Evolutionary conservation across 2,329 filamentous ascomycete genomes (phyloP).

Genomic region (Septoria linicola): DNA sequence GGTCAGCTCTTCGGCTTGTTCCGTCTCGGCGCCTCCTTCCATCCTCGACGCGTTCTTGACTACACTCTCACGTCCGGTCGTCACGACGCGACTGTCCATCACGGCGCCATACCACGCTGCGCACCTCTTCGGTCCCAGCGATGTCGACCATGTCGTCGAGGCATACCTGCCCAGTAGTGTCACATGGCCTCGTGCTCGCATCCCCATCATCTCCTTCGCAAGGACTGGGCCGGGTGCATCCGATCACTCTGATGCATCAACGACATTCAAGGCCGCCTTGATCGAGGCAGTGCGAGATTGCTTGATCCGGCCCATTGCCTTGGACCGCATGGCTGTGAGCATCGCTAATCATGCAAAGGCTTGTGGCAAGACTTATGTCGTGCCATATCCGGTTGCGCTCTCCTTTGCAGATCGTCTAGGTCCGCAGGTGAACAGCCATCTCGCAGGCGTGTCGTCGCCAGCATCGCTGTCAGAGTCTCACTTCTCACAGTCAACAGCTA

Average conservation of each 20-base stretch:
- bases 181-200: not conserved
- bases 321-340: slow-evolving; percentile 10
- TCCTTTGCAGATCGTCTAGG: slow-evolving; percentile 8
- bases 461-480: not conserved
- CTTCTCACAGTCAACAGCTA: not conserved
- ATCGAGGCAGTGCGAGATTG: slow-evolving; percentile 15
- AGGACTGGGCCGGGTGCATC: not conserved
- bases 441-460: not conserved
- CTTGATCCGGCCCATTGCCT: slow-evolving; percentile 13
- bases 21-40: not conserved
- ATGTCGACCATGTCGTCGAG: slow-evolving; percentile 15
- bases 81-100: slow-evolving; percentile 16
- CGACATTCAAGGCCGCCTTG: slow-evolving; percentile 7
- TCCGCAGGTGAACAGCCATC: slow-evolving; percentile 6
- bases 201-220: slow-evolving; percentile 19
- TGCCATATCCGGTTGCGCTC: slow-evolving; percentile 11
- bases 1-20: not conserved
- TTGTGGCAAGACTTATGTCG: slow-evolving; percentile 6
- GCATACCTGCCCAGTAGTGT: not conserved
- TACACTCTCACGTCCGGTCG: not conserved
- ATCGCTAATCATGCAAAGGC: slow-evolving; percentile 7
- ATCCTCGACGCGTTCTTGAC: slow-evolving; percentile 9
- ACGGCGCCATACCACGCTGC: slow-evolving; percentile 23
- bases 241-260: not conserved
- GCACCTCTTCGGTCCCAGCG: slow-evolving; percentile 23